phyloP scores from a whole-genome alignment of 1,139 yeast species.

The Hemisphaericaspora subhashii region DNA sequence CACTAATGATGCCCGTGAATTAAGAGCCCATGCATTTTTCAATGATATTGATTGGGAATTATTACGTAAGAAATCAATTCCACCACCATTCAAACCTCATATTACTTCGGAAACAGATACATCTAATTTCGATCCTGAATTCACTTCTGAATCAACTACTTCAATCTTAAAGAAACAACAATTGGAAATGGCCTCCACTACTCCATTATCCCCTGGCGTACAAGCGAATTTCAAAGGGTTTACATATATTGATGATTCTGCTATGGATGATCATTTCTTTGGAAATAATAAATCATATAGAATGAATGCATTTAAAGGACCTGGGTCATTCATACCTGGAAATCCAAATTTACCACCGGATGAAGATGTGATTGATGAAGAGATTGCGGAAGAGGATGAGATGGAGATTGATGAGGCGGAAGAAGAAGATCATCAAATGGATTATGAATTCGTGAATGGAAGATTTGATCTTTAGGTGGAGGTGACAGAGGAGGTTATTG shows the following conservation, averaged over 20 bases:
- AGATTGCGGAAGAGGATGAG: conserved; percentile 60
- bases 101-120: conserved; percentile 89
- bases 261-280: conserved; percentile 85
- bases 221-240: conserved; percentile 96
- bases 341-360: conserved; percentile 79
- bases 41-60: conserved; percentile 88
- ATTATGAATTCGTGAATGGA: conserved; percentile 85
- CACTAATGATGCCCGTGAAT: conserved; percentile 84
- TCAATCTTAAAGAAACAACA: conserved; percentile 59
- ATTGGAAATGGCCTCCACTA: conserved; percentile 66
- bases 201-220: conserved; percentile 90
- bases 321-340: conserved; percentile 76
- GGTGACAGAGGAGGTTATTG: background rate
- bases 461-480: conserved; percentile 62
- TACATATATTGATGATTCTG: conserved; percentile 93
- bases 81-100: conserved; percentile 97
- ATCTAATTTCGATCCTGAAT: conserved; percentile 95
- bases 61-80: conserved; percentile 75
- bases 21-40: conserved; percentile 88
- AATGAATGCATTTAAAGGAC: conserved; percentile 52
- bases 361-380: conserved; percentile 80
- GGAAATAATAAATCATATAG: conserved; percentile 38
- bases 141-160: conserved; percentile 87
- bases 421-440: conserved; percentile 44
- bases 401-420: conserved; percentile 54